Evolutionary conservation across 352 stramenopile genomes (phyloP).

Genomic region (Pythium angustatum): DNA sequence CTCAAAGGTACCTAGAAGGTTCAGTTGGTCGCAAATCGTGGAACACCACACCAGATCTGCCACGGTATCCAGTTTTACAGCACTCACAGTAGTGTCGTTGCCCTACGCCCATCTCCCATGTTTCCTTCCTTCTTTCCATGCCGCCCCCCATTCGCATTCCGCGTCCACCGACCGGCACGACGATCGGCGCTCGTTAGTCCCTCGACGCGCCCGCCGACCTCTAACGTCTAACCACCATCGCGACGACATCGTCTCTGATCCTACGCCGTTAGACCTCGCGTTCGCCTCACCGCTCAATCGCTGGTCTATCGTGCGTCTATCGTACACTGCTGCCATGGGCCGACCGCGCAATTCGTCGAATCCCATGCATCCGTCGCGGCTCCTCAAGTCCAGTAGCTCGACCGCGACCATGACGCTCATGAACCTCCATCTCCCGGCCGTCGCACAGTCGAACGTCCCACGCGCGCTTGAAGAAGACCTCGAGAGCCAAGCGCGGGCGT

Average conservation of each 20-base stretch:
- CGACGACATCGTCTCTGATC: too few relatives aligned
- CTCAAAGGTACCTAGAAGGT: too few relatives aligned
- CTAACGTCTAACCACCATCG: neutral
- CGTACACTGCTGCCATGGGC: slow-evolving; percentile 6
- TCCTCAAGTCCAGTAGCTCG: slow-evolving; percentile 25
- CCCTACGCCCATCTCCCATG: too few relatives aligned
- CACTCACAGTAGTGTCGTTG: too few relatives aligned
- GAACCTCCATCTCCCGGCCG: slow-evolving; percentile 19
- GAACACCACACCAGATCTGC: too few relatives aligned
- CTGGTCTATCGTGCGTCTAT: neutral
- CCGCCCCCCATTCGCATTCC: too few relatives aligned
- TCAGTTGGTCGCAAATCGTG: too few relatives aligned
- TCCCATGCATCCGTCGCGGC: slow-evolving; percentile 22
- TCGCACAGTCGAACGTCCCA: slow-evolving; percentile 10
- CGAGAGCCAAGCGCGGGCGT: slow-evolving; percentile 52
- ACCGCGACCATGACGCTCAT: slow-evolving; percentile 15
- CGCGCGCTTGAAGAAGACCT: slow-evolving; percentile 34
- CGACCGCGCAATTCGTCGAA: slow-evolving; percentile 21
- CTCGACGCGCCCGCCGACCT: too few relatives aligned
- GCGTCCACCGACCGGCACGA: too few relatives aligned
- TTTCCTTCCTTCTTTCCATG: too few relatives aligned
- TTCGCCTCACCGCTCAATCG: neutral
- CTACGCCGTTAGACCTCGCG: too few relatives aligned
- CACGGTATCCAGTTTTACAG: neutral
- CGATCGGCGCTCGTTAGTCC: too few relatives aligned